These are phyloP conservation scores for Plasmodium yoelii DNA, from an alignment of 169 alveolate species.

Conservation along the genomic window DNA sequence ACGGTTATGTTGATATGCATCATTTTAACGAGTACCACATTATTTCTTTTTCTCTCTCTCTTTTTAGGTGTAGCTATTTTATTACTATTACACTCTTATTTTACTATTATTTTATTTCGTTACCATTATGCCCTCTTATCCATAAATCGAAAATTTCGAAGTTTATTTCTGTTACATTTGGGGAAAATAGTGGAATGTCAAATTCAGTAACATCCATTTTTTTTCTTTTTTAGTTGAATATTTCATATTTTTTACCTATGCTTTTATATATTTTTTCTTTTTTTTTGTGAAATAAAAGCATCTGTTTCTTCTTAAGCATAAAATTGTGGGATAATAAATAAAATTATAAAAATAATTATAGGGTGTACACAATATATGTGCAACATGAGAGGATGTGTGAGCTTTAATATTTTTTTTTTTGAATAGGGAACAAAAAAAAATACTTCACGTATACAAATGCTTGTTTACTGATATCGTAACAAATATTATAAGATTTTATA, in stretches of 20 bases:
- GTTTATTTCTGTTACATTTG: conserved; percentile 65
- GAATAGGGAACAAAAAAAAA: too few species aligned
- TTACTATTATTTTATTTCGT: neutral
- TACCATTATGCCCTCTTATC: conserved; percentile 65
- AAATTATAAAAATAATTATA: too few species aligned
- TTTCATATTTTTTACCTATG: neutral
- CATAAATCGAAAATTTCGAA: conserved; percentile 56
- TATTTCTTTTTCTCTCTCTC: neutral
- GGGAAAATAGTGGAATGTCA: conserved; percentile 61
- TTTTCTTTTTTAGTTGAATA: conserved; percentile 9
- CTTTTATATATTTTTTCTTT: neutral
- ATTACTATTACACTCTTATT: neutral
- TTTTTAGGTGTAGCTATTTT: neutral
- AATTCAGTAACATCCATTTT: conserved; percentile 54
- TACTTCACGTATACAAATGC: too few species aligned
- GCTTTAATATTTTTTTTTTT: too few species aligned
- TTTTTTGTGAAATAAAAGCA: neutral
- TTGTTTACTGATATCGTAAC: too few species aligned
- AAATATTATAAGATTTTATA: too few species aligned
- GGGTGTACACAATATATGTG: too few species aligned
- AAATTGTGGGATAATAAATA: too few species aligned
- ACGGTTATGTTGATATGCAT: neutral
- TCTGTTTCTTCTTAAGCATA: too few species aligned
- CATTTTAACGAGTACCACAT: neutral
- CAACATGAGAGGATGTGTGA: too few species aligned